A percentile compares a stretch with the other conserved stretches of the same genome.
Conservation (phyloP, 1,139 yeast genomes). For the Kazachstania sp. region DNA sequence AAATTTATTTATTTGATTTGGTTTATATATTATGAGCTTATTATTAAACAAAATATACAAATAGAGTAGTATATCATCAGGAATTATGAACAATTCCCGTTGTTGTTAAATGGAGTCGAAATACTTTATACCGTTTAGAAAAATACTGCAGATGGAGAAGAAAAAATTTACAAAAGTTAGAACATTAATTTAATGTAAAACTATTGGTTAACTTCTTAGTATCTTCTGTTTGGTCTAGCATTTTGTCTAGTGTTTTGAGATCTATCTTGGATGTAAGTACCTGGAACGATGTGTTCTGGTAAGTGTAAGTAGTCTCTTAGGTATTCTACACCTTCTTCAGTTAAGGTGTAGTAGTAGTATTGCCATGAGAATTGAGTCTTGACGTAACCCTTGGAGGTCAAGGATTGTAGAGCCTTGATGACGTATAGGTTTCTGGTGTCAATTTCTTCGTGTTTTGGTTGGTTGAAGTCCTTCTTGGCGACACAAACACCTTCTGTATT, state of each 20-base stretch:
- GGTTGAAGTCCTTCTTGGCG: constrained; percentile 98
- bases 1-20: constrained; percentile 8
- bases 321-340: constrained; percentile 99
- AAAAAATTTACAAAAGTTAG: not conserved
- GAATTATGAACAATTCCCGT: too few relatives aligned
- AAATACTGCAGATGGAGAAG: not conserved
- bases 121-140: not conserved
- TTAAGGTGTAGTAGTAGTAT: constrained; percentile 99
- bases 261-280: constrained; percentile 94
- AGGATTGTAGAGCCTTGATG: constrained; percentile 98
- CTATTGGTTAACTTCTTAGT: constrained; percentile 17
- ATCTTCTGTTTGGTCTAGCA: constrained; percentile 50
- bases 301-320: constrained; percentile 97
- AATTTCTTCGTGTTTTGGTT: constrained; percentile 95
- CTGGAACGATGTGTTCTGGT: constrained; percentile 98
- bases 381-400: constrained; percentile 97
- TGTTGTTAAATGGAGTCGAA: constrained; percentile 1
- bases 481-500: constrained; percentile 95
- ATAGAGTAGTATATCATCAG: not conserved
- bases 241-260: constrained; percentile 47
- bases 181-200: not conserved
- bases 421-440: constrained; percentile 96
- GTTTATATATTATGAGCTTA: not conserved
- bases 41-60: constrained; percentile 10
- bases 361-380: constrained; percentile 99